Percentiles rank a stretch among this genome's conserved stretches.
Conservation (phyloP, 2,329 filamentous ascomycete species). For the Microsporum ferrugineum region DNA sequence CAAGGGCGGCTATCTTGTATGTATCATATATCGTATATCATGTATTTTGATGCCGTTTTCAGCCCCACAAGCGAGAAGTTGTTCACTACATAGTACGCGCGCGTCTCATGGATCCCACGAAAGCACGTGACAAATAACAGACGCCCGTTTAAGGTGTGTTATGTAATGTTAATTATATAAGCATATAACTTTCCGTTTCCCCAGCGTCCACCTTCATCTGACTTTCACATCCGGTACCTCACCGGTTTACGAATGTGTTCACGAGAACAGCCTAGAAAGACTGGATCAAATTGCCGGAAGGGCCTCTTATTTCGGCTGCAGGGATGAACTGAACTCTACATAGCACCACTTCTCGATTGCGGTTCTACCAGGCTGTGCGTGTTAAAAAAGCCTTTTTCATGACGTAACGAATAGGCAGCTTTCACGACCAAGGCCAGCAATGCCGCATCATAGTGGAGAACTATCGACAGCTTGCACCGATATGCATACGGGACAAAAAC, state of each 20-base stretch:
- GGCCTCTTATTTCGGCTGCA: not conserved
- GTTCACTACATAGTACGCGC: not conserved
- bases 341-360: not conserved
- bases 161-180: not conserved
- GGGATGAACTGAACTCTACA: not conserved
- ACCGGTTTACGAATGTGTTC: not conserved
- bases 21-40: not conserved
- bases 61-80: not conserved
- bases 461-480: not conserved
- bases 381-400: not conserved
- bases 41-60: not conserved
- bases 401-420: conserved; percentile 1
- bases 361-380: not conserved
- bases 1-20: not conserved
- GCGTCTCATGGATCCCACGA: not conserved
- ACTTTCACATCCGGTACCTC: not conserved
- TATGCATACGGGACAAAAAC: not conserved
- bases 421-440: not conserved
- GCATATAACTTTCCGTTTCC: not conserved
- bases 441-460: conserved; percentile 1
- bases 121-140: not conserved
- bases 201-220: not conserved
- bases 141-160: too few relatives aligned
- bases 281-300: not conserved
- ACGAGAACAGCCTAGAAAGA: not conserved